Evolutionary conservation across 139 green algal species (phyloP).

Genomic region (Ulvella scutata): DNA sequence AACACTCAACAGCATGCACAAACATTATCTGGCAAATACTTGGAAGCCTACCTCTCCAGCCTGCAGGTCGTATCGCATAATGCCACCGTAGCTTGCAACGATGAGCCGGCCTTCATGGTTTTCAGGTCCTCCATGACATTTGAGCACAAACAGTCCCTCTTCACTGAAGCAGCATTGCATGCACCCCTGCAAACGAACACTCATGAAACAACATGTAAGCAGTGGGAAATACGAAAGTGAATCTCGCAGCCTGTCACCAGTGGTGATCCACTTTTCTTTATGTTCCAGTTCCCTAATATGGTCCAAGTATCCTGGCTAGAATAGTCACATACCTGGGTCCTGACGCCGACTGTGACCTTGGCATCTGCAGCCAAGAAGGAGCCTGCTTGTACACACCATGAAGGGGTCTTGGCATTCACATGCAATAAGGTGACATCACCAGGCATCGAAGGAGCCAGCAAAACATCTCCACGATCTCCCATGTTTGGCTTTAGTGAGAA

Average conservation of each 20-base stretch:
- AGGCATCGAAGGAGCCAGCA: slow-evolving; percentile 17
- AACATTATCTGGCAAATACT: too few relatives aligned
- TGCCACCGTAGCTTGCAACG: slow-evolving; percentile 18
- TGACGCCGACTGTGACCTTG: slow-evolving; percentile 8
- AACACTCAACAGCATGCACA: too few relatives aligned
- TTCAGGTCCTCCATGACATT: slow-evolving; percentile 6
- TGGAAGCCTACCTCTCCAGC: slow-evolving; percentile 12
- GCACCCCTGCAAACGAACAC: slow-evolving; percentile 5
- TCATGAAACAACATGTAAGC: too few relatives aligned
- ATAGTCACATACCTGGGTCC: too few relatives aligned
- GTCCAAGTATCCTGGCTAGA: too few relatives aligned
- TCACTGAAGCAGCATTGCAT: slow-evolving; percentile 20
- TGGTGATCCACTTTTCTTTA: too few relatives aligned
- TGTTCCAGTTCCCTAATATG: too few relatives aligned
- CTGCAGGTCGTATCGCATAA: slow-evolving; percentile 23
- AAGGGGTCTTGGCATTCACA: slow-evolving; percentile 1
- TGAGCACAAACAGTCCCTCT: slow-evolving; percentile 19
- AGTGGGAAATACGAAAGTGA: too few relatives aligned
- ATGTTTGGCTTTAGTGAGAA: slow-evolving; percentile 4
- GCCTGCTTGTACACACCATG: slow-evolving; percentile 14
- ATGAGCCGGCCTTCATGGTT: slow-evolving; percentile 22
- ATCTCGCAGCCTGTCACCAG: too few relatives aligned
- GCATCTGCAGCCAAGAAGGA: slow-evolving; percentile 18
- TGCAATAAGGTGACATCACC: slow-evolving; percentile 21
- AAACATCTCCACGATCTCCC: slow-evolving; percentile 13